phyloP scores from a whole-genome alignment of 2,329 filamentous ascomycete genomes.

The Colletotrichum camelliae region DNA sequence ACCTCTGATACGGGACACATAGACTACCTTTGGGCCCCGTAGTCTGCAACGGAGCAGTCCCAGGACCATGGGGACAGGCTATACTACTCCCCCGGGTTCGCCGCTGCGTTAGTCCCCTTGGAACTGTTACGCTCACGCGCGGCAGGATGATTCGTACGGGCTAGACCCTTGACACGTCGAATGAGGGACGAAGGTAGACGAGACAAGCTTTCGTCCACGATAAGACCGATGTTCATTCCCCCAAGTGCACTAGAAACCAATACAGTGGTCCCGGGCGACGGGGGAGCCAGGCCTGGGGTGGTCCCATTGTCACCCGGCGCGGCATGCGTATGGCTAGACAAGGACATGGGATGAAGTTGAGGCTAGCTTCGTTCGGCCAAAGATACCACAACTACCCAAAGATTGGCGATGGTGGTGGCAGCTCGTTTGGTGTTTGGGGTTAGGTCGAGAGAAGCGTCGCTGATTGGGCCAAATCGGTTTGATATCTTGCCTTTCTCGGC shows the following conservation, averaged over 20 bases:
- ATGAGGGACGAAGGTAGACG: neutral
- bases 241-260: neutral
- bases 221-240: neutral
- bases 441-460: neutral
- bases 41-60: neutral
- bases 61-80: neutral
- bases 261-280: neutral
- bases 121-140: neutral
- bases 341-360: neutral
- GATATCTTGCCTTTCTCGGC: conserved; percentile 18
- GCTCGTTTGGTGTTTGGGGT: neutral
- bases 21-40: neutral
- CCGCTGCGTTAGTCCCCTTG: neutral
- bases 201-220: conserved; percentile 14
- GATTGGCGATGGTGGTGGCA: neutral
- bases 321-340: neutral
- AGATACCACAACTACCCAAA: neutral
- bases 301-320: conserved; percentile 5
- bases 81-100: neutral
- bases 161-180: conserved; percentile 1
- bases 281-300: neutral
- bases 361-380: neutral
- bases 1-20: neutral
- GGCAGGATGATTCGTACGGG: neutral
- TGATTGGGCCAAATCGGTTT: neutral